phyloP scores from a whole-genome alignment of 1,284 basidiomycete genomes.

The Ceratobasidium sp. region DNA sequence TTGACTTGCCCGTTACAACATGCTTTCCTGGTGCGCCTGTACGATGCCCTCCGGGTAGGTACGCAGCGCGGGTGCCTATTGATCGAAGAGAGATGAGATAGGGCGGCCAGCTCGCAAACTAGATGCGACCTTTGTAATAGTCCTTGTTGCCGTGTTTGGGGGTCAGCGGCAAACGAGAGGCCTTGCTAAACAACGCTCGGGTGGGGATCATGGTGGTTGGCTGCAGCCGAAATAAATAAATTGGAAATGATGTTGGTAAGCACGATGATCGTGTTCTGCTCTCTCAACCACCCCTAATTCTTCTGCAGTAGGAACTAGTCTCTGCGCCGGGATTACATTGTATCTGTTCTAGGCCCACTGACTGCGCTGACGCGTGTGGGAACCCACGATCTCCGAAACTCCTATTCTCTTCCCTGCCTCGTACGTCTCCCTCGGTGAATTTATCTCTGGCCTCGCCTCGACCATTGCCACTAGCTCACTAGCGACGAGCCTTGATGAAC shows the following conservation, averaged over 20 bases:
- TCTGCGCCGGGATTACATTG: not conserved
- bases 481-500: not conserved
- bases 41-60: slow-evolving; percentile 80
- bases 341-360: not conserved
- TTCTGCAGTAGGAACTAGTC: not conserved
- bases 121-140: slow-evolving; percentile 81
- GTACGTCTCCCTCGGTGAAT: not conserved
- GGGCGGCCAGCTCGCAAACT: not conserved
- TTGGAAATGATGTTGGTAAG: not conserved
- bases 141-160: slow-evolving; percentile 90
- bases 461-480: not conserved
- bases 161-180: slow-evolving; percentile 78
- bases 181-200: slow-evolving; percentile 48
- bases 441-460: not conserved
- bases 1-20: slow-evolving; percentile 73
- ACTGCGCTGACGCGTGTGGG: not conserved
- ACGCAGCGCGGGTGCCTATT: slow-evolving; percentile 80
- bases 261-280: not conserved
- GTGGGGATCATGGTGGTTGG: slow-evolving; percentile 35
- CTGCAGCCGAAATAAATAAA: not conserved
- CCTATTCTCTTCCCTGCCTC: not conserved
- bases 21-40: slow-evolving; percentile 87
- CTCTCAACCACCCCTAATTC: no score
- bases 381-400: no score
- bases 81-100: not conserved